phyloP scores from a whole-genome alignment of 768 basidiomycete genomes.

The Naganishia vaughanmartiniae region DNA sequence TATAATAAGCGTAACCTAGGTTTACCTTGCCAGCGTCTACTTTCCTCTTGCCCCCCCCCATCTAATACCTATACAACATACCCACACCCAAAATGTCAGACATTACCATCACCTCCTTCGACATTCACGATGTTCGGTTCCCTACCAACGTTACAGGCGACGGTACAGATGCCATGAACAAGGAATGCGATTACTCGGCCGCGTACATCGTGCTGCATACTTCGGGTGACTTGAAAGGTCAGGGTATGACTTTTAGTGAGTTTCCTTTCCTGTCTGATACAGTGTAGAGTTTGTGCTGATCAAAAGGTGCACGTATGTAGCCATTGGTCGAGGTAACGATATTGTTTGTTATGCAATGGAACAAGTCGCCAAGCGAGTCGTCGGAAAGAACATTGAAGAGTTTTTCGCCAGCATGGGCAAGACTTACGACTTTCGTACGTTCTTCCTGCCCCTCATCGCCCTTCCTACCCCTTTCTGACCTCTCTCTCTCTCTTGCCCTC shows the following conservation, averaged over 20 bases:
- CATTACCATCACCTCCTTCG: slow-evolving; percentile 47
- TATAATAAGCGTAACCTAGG: neutral
- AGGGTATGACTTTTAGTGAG: slow-evolving; percentile 55
- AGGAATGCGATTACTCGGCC: slow-evolving; percentile 91
- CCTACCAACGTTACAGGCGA: slow-evolving; percentile 87
- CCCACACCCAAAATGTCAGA: slow-evolving; percentile 31
- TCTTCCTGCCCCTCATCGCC: too few species aligned
- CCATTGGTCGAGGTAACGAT: slow-evolving; percentile 73
- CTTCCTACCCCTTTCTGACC: neutral
- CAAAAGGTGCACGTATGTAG: slow-evolving; percentile 29
- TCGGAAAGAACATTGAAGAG: slow-evolving; percentile 75
- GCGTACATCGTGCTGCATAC: slow-evolving; percentile 81
- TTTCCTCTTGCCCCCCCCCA: neutral
- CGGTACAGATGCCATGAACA: slow-evolving; percentile 95
- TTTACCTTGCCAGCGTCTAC: too few species aligned
- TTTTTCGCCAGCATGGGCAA: slow-evolving; percentile 88
- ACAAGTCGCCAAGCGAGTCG: slow-evolving; percentile 72
- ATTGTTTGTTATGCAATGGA: slow-evolving; percentile 83
- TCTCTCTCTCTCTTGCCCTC: neutral
- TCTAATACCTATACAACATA: neutral
- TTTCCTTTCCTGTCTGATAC: neutral
- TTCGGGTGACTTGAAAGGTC: slow-evolving; percentile 69
- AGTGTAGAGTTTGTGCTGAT: neutral
- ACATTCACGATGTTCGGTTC: slow-evolving; percentile 69
- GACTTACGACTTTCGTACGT: slow-evolving; percentile 69